Evolutionary conservation across 2,329 filamentous ascomycete genomes (phyloP).

Genomic region (Aspergillus flavus): DNA sequence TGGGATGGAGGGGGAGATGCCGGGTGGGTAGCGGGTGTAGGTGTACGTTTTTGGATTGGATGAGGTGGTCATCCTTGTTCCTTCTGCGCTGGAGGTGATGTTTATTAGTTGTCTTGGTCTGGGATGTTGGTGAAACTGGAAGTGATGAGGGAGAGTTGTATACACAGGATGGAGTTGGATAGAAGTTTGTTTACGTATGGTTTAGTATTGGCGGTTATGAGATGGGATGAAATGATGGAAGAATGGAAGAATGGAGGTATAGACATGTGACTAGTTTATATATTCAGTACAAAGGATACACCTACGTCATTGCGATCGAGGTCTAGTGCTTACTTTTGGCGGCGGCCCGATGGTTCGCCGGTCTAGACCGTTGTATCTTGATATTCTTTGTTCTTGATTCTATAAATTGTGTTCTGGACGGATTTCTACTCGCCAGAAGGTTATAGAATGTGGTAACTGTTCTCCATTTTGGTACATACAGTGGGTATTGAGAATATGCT

Average conservation of each 20-base stretch:
- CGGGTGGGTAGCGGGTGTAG: not conserved
- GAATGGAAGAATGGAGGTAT: too few relatives aligned
- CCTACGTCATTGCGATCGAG: not conserved
- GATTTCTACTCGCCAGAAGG: too few relatives aligned
- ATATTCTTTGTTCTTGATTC: too few relatives aligned
- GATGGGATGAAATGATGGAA: not conserved
- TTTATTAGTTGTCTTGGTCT: not conserved
- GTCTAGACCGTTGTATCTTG: too few relatives aligned
- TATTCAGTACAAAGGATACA: not conserved
- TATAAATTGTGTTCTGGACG: too few relatives aligned
- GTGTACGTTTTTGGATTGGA: not conserved
- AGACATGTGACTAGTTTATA: too few relatives aligned
- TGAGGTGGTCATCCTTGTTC: not conserved
- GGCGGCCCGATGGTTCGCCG: too few relatives aligned
- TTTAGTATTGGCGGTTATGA: not conserved
- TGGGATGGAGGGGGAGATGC: not conserved
- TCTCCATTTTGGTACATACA: not conserved
- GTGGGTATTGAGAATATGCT: not conserved
- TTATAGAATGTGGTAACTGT: not conserved
- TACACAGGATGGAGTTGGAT: not conserved
- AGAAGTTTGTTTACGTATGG: too few relatives aligned
- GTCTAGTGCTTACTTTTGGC: not conserved
- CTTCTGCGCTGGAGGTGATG: not conserved
- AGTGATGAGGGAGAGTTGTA: not conserved
- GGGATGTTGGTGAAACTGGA: not conserved